Percentiles rank a stretch among this genome's conserved stretches.
phyloP scores from a whole-genome alignment of 352 stramenopile genomes.

The Phytophthora melonis region DNA sequence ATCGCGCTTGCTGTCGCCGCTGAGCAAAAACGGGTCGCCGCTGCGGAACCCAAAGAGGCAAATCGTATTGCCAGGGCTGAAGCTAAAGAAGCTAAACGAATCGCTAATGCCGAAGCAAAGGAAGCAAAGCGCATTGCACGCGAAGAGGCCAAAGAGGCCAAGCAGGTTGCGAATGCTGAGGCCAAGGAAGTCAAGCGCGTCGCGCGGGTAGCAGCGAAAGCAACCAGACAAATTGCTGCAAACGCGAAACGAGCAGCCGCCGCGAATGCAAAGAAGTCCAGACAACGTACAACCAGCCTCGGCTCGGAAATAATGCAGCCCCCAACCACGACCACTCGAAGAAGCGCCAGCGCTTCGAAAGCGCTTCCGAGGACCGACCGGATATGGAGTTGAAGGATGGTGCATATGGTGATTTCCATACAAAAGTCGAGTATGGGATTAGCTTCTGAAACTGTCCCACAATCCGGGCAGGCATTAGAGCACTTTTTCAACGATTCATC shows the following conservation, averaged over 20 bases:
- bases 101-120: background rate
- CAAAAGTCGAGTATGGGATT: background rate
- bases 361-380: background rate
- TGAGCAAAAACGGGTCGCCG: background rate
- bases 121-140: background rate
- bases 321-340: background rate
- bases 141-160: background rate
- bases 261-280: background rate
- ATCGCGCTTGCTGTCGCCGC: background rate
- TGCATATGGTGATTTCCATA: background rate
- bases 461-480: background rate
- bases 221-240: background rate
- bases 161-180: no score
- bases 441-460: background rate
- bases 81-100: slow-evolving; percentile 1
- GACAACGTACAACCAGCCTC: background rate
- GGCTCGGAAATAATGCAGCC: no score
- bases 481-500: background rate
- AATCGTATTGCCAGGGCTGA: background rate
- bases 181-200: background rate
- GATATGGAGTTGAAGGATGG: background rate
- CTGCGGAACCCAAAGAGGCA: background rate
- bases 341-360: background rate
- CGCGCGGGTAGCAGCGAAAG: background rate
- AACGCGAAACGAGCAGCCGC: background rate